Evolutionary conservation across 306 rosid genomes (phyloP).

Genomic region (Corylus americana): DNA sequence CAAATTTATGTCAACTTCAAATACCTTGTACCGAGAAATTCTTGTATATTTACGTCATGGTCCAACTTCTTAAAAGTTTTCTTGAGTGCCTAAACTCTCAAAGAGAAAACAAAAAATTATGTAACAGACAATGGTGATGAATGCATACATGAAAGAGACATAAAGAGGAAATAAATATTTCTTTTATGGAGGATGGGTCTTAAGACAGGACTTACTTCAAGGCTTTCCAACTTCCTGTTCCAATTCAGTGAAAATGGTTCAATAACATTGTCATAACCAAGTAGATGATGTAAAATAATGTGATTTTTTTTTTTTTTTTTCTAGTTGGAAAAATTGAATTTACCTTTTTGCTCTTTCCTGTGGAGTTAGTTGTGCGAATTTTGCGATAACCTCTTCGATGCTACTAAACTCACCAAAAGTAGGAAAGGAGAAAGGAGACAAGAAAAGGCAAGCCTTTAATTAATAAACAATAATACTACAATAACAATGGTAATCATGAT

Average conservation of each 20-base stretch:
- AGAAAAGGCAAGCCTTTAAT: not conserved
- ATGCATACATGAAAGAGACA: slow-evolving; percentile 1
- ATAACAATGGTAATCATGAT: not conserved
- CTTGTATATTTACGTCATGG: slow-evolving; percentile 78
- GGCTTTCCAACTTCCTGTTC: slow-evolving; percentile 85
- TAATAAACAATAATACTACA: not conserved
- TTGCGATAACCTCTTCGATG: slow-evolving; percentile 71
- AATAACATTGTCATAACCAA: slow-evolving; percentile 20
- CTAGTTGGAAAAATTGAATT: not conserved
- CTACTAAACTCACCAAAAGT: slow-evolving; percentile 36
- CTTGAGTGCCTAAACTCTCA: slow-evolving; percentile 65
- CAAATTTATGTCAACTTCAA: not conserved
- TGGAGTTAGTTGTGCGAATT: slow-evolving; percentile 75
- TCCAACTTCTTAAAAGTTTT: slow-evolving; percentile 83
- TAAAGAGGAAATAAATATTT: not conserved
- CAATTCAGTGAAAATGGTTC: slow-evolving; percentile 30
- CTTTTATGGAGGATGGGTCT: slow-evolving; percentile 7
- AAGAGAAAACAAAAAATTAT: slow-evolving; percentile 30
- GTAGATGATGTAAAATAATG: not conserved
- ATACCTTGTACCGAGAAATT: slow-evolving; percentile 70
- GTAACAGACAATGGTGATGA: slow-evolving; percentile 5
- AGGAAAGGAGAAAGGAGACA: slow-evolving; percentile 10
- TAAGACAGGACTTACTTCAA: slow-evolving; percentile 60
- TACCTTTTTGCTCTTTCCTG: slow-evolving; percentile 85
- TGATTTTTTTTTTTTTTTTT: not conserved